A percentile compares a stretch with the other conserved stretches of the same genome.
Evolutionary conservation across 371 early-diverging fungal genomes (phyloP).

Genomic region (Mortierella sp.): DNA sequence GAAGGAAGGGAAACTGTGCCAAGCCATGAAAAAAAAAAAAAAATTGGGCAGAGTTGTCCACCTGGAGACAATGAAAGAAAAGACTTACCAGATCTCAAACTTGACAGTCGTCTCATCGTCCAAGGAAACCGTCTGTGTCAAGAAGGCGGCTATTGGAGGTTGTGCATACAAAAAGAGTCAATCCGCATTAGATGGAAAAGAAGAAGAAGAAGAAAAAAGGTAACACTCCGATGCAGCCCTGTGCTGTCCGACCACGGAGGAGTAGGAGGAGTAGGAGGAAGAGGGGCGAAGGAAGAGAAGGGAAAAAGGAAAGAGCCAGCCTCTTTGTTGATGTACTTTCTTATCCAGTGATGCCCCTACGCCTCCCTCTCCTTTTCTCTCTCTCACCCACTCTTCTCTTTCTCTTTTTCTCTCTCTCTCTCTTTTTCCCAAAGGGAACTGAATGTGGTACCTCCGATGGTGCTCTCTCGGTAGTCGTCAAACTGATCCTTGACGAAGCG

Average conservation of each 20-base stretch:
- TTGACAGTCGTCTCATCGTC: constrained; percentile 81
- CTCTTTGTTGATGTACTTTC: no score
- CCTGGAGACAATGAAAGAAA: background rate
- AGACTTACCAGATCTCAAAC: constrained; percentile 85
- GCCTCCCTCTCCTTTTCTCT: constrained; percentile 5
- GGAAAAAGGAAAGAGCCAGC: background rate
- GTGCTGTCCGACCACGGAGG: no score
- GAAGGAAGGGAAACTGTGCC: background rate
- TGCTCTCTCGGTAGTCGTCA: constrained; percentile 98
- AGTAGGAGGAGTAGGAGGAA: background rate
- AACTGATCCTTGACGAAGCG: constrained; percentile 98
- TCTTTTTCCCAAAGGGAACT: background rate
- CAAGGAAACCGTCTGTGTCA: constrained; percentile 77
- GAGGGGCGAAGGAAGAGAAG: background rate
- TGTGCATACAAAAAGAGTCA: constrained; percentile 1
- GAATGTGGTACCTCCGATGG: constrained; percentile 86
- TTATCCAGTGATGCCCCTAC: background rate
- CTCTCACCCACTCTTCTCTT: no score
- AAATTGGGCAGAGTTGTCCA: background rate
- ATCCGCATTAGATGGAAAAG: background rate
- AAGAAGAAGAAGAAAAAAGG: constrained; percentile 1
- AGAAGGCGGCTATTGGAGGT: constrained; percentile 77
- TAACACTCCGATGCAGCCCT: background rate
- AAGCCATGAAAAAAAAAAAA: background rate
- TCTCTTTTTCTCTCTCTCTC: constrained; percentile 2